phyloP scores from a whole-genome alignment of 2,329 filamentous ascomycete genomes.

The Furcasterigmium sp. region DNA sequence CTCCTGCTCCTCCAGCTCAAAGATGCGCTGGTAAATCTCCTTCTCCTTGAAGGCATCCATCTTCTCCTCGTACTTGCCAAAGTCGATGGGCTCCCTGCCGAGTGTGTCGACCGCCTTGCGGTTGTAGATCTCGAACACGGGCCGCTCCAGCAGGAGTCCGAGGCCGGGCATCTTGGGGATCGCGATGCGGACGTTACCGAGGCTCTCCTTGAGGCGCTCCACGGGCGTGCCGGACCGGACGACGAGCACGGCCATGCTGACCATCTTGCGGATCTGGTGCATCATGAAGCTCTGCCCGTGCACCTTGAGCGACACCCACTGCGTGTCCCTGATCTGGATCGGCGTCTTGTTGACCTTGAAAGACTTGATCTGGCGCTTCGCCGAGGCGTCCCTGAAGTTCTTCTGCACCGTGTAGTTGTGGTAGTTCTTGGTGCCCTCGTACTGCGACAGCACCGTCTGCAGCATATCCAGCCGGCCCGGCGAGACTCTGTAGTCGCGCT shows the following conservation, averaged over 20 bases:
- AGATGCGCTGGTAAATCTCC: too few relatives aligned
- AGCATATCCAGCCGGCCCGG: conserved; percentile 66
- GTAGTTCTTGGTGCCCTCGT: conserved; percentile 83
- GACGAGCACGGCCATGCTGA: conserved; percentile 81
- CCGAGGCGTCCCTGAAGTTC: conserved; percentile 70
- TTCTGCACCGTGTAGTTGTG: conserved; percentile 99
- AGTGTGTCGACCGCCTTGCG: conserved; percentile 59
- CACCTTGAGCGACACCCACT: conserved; percentile 94
- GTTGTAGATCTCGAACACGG: conserved; percentile 90
- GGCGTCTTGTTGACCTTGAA: conserved; percentile 74
- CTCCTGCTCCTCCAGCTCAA: conserved; percentile 28
- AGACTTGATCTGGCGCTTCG: conserved; percentile 87
- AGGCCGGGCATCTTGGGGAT: conserved; percentile 93
- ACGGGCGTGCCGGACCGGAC: conserved; percentile 78
- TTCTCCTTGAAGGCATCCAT: conserved; percentile 65
- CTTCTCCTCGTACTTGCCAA: too few relatives aligned
- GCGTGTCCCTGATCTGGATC: conserved; percentile 81
- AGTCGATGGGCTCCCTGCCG: conserved; percentile 67
- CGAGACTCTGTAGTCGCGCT: conserved; percentile 79
- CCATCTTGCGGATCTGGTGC: conserved; percentile 99
- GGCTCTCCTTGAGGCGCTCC: conserved; percentile 67
- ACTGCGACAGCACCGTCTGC: conserved; percentile 68
- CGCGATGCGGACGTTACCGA: conserved; percentile 66
- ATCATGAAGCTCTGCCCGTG: conserved; percentile 99
- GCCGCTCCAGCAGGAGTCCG: conserved; percentile 81